Evolutionary conservation across 164 flowering plant species (phyloP), one percentile per base, ranked within the genome.

Genomic region (Dillenia turbinata): DNA sequence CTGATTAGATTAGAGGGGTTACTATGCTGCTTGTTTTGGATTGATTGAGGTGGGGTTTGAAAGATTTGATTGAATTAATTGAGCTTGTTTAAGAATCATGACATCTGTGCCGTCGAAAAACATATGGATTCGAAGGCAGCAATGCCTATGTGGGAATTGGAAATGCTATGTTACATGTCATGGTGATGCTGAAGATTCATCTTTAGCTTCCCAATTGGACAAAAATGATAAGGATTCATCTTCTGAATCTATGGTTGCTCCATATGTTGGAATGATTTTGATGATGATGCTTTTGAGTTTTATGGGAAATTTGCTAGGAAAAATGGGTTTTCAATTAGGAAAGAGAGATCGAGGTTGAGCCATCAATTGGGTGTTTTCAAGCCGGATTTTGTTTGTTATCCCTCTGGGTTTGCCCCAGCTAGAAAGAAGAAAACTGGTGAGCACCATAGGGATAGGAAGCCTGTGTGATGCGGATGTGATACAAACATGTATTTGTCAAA

Each of bases 81-180:
- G n/a, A n/a, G n/a, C n/a, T n/a, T n/a, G n/a, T n/a, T n/a, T n/a
- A n/a, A n/a, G n/a, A n/a, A n/a, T n/a, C n/a, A 78, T 81, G 82
- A 47, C 69, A 8, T 59, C 71, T 0, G 3, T 60, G 40, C 66
- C 77, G 9, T 74, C 79, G 13, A 79, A 79, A 44, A 78, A 69
- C 56, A 66, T 81, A 48, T 87, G 93, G 93, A 77, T 83, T 26
- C 68, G 78, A 54, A 64, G 81, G 69, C 83, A 87, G 66, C 93
- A 83, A 61, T 87, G 93, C 66, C 88, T 86, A 12, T 85, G 93
- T 73, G 93, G 93, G 49, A 89, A 87, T 66, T 82, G 88, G 82
- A 85, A 84, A 65, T 87, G 92, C 62, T 87, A 74, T 74, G 62
- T 87, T 49, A 59, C 67, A 26, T 60, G 67, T 61, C 88, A 83